Evolutionary conservation across 2,329 filamentous ascomycete species (phyloP).

Genomic region (Dichotomopilus funicola): DNA sequence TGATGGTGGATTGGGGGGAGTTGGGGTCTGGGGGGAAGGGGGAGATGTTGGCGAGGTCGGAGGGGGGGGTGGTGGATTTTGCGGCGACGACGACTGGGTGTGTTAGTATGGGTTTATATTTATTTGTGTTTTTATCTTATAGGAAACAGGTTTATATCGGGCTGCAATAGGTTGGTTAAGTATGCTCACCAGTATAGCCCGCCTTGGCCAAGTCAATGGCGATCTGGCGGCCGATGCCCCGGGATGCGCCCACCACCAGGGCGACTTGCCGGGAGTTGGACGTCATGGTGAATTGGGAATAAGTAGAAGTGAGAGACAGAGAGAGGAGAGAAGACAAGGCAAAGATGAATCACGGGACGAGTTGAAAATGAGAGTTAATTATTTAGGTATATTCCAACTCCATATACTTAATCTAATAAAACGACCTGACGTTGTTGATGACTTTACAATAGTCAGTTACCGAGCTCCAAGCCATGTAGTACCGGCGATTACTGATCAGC

Average conservation of each 20-base stretch:
- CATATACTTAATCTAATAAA: too few species aligned
- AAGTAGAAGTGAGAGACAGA: background rate
- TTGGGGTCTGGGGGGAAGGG: slow-evolving; percentile 73
- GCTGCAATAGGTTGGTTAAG: background rate
- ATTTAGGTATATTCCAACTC: too few species aligned
- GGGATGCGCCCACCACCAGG: slow-evolving; percentile 66
- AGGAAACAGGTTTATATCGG: too few species aligned
- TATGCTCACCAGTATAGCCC: slow-evolving; percentile 58
- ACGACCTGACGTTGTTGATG: too few species aligned
- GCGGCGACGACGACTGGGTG: slow-evolving; percentile 65
- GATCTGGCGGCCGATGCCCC: slow-evolving; percentile 75
- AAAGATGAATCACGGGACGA: too few species aligned
- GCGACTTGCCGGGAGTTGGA: slow-evolving; percentile 46
- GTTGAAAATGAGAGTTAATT: too few species aligned
- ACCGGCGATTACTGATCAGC: slow-evolving; percentile 11
- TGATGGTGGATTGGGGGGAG: slow-evolving; percentile 68
- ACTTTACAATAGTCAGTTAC: too few species aligned
- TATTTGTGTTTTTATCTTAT: too few species aligned
- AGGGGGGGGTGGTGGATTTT: slow-evolving; percentile 56
- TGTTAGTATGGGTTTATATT: background rate
- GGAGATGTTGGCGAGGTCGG: slow-evolving; percentile 44
- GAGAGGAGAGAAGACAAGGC: too few species aligned
- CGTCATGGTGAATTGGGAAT: slow-evolving; percentile 10
- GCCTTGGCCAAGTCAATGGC: slow-evolving; percentile 68
- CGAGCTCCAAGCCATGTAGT: background rate